A percentile compares a stretch with the other conserved stretches of the same genome.
Conservation (phyloP, 2,329 filamentous ascomycete genomes). For the Dendryphion nanum region DNA sequence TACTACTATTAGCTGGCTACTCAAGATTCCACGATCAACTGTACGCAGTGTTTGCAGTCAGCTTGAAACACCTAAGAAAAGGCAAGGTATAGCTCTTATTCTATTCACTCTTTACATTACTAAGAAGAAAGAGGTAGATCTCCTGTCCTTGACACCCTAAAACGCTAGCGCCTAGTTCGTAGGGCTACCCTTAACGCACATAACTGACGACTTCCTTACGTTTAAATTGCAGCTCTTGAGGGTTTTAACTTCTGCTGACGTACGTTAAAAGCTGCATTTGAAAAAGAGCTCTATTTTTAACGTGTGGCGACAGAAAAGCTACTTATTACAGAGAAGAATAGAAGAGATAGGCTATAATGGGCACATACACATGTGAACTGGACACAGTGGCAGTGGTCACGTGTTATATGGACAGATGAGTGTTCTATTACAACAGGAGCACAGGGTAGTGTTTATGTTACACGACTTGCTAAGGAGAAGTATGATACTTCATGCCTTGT, state of each 20-base stretch:
- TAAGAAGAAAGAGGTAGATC: too few relatives aligned
- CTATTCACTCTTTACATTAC: too few relatives aligned
- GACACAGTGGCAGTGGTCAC: background rate
- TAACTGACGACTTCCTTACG: background rate
- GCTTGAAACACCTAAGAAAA: too few relatives aligned
- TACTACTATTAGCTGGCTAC: background rate
- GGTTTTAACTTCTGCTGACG: background rate
- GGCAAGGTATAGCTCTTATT: too few relatives aligned
- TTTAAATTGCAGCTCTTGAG: slow-evolving; percentile 1
- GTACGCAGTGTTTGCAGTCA: too few relatives aligned
- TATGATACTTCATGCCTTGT: slow-evolving; percentile 1
- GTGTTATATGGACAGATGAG: slow-evolving; percentile 2
- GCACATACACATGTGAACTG: slow-evolving; percentile 1
- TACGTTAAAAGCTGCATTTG: slow-evolving; percentile 1
- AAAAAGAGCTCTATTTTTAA: slow-evolving; percentile 1
- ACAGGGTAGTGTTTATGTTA: background rate
- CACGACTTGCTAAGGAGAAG: slow-evolving; percentile 1
- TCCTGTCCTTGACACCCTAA: slow-evolving; percentile 2
- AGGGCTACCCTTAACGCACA: slow-evolving; percentile 1
- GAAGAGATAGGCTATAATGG: background rate
- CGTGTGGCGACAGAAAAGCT: slow-evolving; percentile 1
- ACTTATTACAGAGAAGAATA: slow-evolving; percentile 1
- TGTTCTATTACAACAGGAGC: background rate
- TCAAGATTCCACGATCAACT: background rate
- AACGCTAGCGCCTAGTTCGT: slow-evolving; percentile 1